A percentile compares a stretch with the other conserved stretches of the same genome.
phyloP scores from a whole-genome alignment of 495 filamentous ascomycete genomes.

The Daldinia bambusicola region DNA sequence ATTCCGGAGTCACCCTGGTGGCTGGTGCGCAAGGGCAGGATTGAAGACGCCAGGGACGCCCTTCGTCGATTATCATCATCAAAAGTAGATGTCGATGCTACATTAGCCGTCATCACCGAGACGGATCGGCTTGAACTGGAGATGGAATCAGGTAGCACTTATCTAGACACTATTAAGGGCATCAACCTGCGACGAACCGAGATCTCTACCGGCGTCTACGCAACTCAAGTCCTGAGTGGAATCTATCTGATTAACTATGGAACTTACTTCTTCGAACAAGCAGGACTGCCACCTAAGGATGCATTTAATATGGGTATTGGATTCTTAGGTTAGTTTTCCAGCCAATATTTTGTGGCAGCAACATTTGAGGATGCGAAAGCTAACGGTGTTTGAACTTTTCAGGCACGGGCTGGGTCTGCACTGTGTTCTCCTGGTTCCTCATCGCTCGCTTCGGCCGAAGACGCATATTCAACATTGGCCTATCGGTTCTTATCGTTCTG shows the following conservation, averaged over 20 bases:
- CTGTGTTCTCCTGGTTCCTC: conserved; percentile 64
- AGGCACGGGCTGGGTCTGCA: conserved; percentile 60
- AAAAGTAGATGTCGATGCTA: conserved; percentile 53
- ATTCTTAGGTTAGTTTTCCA: conserved; percentile 52
- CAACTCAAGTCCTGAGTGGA: conserved; percentile 62
- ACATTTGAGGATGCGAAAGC: background rate
- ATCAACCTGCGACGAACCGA: conserved; percentile 66
- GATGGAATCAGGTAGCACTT: conserved; percentile 65
- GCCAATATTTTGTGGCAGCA: background rate
- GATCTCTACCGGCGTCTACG: conserved; percentile 62
- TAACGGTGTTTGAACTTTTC: conserved; percentile 2
- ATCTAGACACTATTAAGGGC: conserved; percentile 65
- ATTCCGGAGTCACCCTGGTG: conserved; percentile 74
- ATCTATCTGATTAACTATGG: conserved; percentile 66
- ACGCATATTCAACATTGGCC: conserved; percentile 62
- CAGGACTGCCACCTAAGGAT: conserved; percentile 61
- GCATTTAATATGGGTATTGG: conserved; percentile 65
- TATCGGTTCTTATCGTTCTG: conserved; percentile 58
- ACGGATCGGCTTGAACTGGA: conserved; percentile 69
- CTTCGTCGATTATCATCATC: conserved; percentile 55
- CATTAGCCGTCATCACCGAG: conserved; percentile 68
- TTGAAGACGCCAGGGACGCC: conserved; percentile 59
- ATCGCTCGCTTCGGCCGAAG: conserved; percentile 65
- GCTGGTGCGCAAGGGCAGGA: conserved; percentile 65
- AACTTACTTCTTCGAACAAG: conserved; percentile 73